Evolutionary conservation across 1,139 yeast species (phyloP).

Genomic region (Hanseniaspora sp.): DNA sequence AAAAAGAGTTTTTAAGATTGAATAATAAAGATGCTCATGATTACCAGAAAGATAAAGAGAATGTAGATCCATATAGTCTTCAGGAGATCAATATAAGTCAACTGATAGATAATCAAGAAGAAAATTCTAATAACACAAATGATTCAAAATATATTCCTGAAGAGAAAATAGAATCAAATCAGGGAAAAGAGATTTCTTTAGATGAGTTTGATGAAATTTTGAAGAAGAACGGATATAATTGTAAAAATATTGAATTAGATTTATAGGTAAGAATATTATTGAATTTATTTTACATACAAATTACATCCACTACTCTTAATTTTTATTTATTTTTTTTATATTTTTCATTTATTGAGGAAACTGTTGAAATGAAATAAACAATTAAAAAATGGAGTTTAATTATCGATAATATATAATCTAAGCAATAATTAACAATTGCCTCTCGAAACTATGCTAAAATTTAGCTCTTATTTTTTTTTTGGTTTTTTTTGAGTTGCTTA

Average conservation of each 20-base stretch:
- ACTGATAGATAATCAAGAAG: background rate
- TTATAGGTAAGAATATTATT: background rate
- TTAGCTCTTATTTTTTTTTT: no score
- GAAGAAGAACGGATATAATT: background rate
- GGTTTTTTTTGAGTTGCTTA: background rate
- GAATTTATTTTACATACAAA: no score
- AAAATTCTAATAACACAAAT: no score
- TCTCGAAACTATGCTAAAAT: background rate
- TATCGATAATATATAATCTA: background rate
- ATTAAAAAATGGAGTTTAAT: background rate
- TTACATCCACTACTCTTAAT: no score
- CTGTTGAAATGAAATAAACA: background rate
- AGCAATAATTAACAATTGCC: background rate
- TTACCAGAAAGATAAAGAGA: background rate
- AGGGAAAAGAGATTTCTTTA: background rate
- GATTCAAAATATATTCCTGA: no score
- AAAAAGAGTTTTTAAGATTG: background rate
- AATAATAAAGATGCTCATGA: background rate
- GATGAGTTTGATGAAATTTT: slow-evolving; percentile 6
- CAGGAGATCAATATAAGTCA: background rate
- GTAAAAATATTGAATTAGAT: background rate
- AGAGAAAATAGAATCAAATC: background rate
- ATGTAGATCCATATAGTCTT: background rate
- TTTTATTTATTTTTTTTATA: background rate
- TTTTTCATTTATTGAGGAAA: background rate